phyloP scores from a whole-genome alignment of 306 rosid genomes.

The Parietaria judaica region DNA sequence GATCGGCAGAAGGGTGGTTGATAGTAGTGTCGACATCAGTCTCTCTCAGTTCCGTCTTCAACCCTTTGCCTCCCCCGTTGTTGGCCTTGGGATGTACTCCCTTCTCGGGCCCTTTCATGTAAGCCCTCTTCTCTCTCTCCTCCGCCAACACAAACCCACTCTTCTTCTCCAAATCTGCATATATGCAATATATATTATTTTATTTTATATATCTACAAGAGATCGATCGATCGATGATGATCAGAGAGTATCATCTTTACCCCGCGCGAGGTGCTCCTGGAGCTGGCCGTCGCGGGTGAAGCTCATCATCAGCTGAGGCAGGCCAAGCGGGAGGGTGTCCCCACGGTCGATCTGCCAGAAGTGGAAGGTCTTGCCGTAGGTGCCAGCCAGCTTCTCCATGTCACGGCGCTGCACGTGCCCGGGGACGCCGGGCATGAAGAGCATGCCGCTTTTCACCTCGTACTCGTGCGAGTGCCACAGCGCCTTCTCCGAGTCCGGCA shows the following conservation, averaged over 20 bases:
- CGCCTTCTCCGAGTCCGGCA: slow-evolving; percentile 67
- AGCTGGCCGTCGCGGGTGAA: slow-evolving; percentile 69
- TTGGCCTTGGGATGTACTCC: slow-evolving; percentile 75
- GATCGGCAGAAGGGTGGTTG: slow-evolving; percentile 7
- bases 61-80: slow-evolving; percentile 62
- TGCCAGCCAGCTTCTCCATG: slow-evolving; percentile 54
- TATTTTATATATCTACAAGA: no score
- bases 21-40: slow-evolving; percentile 9
- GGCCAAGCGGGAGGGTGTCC: slow-evolving; percentile 51
- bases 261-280: slow-evolving; percentile 23
- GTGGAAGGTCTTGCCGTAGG: slow-evolving; percentile 73
- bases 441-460: slow-evolving; percentile 68
- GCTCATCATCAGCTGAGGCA: slow-evolving; percentile 72
- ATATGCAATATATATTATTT: background rate
- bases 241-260: slow-evolving; percentile 9
- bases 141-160: slow-evolving; percentile 27
- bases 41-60: slow-evolving; percentile 54
- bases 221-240: no score
- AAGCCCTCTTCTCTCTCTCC: slow-evolving; percentile 50
- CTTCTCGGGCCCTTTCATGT: slow-evolving; percentile 47
- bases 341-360: slow-evolving; percentile 77
- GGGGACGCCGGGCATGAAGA: slow-evolving; percentile 50
- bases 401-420: slow-evolving; percentile 39
- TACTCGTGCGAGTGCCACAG: slow-evolving; percentile 84
- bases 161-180: slow-evolving; percentile 37